Evolutionary conservation across 164 flowering plant species (phyloP).

Genomic region (Aristolochia fimbriata): DNA sequence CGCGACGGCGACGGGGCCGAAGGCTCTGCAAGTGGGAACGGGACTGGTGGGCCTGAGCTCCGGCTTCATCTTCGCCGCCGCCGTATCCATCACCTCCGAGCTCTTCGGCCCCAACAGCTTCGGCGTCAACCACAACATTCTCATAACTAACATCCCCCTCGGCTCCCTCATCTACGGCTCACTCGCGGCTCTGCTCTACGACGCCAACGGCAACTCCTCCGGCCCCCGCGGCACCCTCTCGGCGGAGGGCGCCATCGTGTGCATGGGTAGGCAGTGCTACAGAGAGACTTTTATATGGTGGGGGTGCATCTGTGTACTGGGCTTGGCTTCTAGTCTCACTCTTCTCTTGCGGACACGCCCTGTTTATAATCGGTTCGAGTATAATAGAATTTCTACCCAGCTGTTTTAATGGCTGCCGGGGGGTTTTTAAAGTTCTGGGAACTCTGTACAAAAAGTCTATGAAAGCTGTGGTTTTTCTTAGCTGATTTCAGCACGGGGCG

Average conservation of each 20-base stretch:
- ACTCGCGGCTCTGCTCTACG: constrained; percentile 73
- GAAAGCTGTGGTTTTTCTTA: too few species aligned
- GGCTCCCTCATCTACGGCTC: constrained; percentile 79
- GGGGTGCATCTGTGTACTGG: constrained; percentile 71
- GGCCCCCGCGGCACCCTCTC: background rate
- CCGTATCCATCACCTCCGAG: constrained; percentile 88
- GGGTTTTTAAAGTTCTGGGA: too few species aligned
- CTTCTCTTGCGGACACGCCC: constrained; percentile 63
- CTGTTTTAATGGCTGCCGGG: constrained; percentile 7
- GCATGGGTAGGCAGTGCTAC: constrained; percentile 80
- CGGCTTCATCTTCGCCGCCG: constrained; percentile 91
- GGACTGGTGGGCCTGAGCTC: constrained; percentile 81
- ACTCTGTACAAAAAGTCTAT: too few species aligned
- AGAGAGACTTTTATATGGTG: constrained; percentile 59
- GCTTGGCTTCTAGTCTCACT: constrained; percentile 40
- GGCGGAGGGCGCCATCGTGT: constrained; percentile 22
- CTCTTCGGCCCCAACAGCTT: constrained; percentile 77
- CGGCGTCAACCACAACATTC: constrained; percentile 91
- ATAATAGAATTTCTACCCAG: constrained; percentile 22
- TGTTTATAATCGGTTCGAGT: constrained; percentile 60
- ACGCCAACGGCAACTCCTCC: constrained; percentile 29
- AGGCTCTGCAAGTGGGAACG: constrained; percentile 47
- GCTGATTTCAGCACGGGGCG: too few species aligned
- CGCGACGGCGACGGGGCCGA: constrained; percentile 22
- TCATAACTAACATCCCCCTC: constrained; percentile 83